Conservation (phyloP, 2,329 filamentous ascomycete species). For the Decorospora gaudefroyi region DNA sequence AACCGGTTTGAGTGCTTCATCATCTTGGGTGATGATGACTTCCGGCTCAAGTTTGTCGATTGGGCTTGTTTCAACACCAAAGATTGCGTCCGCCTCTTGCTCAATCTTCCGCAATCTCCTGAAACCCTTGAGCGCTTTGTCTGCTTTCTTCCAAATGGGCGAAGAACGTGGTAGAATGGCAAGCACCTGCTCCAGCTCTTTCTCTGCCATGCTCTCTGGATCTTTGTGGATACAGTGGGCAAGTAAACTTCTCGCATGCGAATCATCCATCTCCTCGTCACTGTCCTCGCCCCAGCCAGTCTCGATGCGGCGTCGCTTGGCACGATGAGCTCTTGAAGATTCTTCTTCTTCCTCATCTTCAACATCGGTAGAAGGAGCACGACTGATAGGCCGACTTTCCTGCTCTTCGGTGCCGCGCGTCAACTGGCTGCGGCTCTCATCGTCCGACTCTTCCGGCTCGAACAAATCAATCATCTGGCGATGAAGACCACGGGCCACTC, state of each 20-base stretch:
- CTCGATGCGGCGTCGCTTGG: conserved; percentile 53
- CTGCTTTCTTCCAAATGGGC: conserved; percentile 75
- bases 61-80: conserved; percentile 51
- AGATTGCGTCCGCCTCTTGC: conserved; percentile 80
- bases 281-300: conserved; percentile 54
- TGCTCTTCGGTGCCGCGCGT: conserved; percentile 81
- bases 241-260: conserved; percentile 52
- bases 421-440: conserved; percentile 70
- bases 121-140: conserved; percentile 59
- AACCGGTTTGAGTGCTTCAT: conserved; percentile 48
- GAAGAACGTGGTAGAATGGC: conserved; percentile 59
- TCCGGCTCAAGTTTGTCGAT: conserved; percentile 51
- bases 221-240: conserved; percentile 59
- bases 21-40: conserved; percentile 50
- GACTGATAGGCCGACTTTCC: conserved; percentile 80
- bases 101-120: conserved; percentile 75
- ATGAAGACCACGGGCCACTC: conserved; percentile 74
- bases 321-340: conserved; percentile 50
- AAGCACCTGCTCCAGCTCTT: conserved; percentile 61
- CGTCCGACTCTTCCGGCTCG: conserved; percentile 80
- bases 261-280: conserved; percentile 56
- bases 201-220: conserved; percentile 71
- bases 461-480: conserved; percentile 74
- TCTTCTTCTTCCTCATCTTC: conserved; percentile 59
- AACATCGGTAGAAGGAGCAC: conserved; percentile 58